phyloP scores from a whole-genome alignment of 352 stramenopile species.

The Pythium brassicae region DNA sequence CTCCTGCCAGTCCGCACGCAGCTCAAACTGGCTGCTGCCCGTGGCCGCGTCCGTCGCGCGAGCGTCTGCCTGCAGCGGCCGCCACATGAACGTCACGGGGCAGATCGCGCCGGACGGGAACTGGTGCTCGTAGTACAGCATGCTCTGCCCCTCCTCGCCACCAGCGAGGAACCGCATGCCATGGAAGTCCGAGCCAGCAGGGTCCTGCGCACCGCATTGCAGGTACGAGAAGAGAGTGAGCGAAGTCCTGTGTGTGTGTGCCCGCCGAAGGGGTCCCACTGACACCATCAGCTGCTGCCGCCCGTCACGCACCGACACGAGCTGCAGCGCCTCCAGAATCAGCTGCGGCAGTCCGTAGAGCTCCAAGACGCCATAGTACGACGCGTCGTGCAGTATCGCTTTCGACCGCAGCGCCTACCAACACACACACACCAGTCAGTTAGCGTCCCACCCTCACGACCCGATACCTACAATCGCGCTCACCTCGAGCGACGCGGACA shows the following conservation, averaged over 20 bases:
- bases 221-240: background rate
- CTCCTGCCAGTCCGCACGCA: slow-evolving; percentile 34
- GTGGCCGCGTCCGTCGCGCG: background rate
- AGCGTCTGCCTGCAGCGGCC: slow-evolving; percentile 37
- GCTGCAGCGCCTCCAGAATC: slow-evolving; percentile 54
- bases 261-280: too few relatives aligned
- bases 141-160: slow-evolving; percentile 35
- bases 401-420: slow-evolving; percentile 39
- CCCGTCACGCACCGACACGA: slow-evolving; percentile 44
- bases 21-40: slow-evolving; percentile 17
- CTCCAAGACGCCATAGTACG: slow-evolving; percentile 67
- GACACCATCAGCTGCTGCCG: too few relatives aligned
- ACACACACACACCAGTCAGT: background rate
- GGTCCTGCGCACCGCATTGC: slow-evolving; percentile 40
- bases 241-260: background rate
- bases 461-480: background rate
- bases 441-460: background rate
- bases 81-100: slow-evolving; percentile 75
- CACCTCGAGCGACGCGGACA: slow-evolving; percentile 51
- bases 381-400: slow-evolving; percentile 53
- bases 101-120: slow-evolving; percentile 66
- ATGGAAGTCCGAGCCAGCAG: slow-evolving; percentile 59
- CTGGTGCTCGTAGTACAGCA: slow-evolving; percentile 48
- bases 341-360: slow-evolving; percentile 50
- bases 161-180: slow-evolving; percentile 48